Evolutionary conservation across 345 rosid species (phyloP).

Genomic region (Sonneratia alba): DNA sequence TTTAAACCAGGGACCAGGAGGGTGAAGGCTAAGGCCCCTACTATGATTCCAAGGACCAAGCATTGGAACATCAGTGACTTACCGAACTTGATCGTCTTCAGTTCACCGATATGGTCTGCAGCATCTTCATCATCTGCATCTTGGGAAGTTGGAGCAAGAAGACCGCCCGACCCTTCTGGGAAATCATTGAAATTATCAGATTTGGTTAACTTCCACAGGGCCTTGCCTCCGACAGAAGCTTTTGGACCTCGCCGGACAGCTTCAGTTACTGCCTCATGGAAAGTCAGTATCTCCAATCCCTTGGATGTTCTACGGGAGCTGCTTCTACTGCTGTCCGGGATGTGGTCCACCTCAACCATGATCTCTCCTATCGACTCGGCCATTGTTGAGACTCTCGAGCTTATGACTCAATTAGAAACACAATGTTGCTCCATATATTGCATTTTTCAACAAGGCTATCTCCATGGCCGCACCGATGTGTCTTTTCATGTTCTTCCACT

Average conservation of each 20-base stretch:
- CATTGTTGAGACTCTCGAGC: background rate
- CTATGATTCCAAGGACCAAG: background rate
- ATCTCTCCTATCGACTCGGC: background rate
- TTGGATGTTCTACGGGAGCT: background rate
- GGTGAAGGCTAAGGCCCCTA: constrained; percentile 6
- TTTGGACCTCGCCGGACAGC: constrained; percentile 4
- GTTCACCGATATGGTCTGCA: background rate
- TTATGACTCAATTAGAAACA: background rate
- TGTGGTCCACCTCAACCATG: background rate
- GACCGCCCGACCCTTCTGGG: background rate
- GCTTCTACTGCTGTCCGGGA: background rate
- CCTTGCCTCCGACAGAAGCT: background rate
- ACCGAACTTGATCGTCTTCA: constrained; percentile 2
- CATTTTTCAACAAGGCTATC: background rate
- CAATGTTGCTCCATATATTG: background rate
- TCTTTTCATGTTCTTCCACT: background rate
- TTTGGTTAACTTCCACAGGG: background rate
- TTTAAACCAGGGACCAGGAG: constrained; percentile 4
- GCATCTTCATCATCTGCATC: background rate
- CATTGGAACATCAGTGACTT: constrained; percentile 2
- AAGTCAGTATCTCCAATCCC: background rate
- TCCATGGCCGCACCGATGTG: background rate
- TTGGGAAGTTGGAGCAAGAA: background rate
- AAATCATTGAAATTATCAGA: background rate
- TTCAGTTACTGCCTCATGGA: constrained; percentile 10